Evolutionary conservation across 2,329 filamentous ascomycete species (phyloP).

Genomic region (Cercospora sp.): DNA sequence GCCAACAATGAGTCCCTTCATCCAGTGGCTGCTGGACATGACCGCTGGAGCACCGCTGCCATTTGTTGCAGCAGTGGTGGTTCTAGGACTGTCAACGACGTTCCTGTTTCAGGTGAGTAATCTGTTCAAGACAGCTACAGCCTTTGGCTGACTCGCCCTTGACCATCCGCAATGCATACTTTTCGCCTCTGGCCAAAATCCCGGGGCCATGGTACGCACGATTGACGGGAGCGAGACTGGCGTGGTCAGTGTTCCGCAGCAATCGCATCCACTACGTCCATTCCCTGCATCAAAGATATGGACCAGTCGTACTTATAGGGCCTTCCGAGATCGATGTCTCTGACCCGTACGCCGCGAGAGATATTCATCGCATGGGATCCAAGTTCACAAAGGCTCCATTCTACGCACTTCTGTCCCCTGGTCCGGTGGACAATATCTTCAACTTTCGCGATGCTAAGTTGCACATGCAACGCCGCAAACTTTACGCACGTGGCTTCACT

Average conservation of each 20-base stretch:
- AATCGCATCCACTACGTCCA: conserved; percentile 46
- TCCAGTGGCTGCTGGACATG: neutral
- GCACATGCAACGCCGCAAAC: neutral
- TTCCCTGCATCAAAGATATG: conserved; percentile 49
- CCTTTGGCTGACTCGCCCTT: neutral
- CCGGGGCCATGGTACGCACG: conserved; percentile 47
- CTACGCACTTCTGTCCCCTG: neutral
- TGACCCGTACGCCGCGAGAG: neutral
- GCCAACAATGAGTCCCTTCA: neutral
- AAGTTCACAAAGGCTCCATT: neutral
- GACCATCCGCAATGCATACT: neutral
- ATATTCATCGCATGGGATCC: neutral
- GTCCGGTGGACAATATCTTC: neutral
- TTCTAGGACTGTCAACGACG: neutral
- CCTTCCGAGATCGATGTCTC: neutral
- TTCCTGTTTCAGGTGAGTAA: neutral
- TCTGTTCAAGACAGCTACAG: neutral
- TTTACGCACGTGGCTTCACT: neutral
- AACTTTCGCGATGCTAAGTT: neutral
- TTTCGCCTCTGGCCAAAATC: conserved; percentile 26
- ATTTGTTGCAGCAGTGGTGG: conserved; percentile 9
- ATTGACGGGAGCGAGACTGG: conserved; percentile 50
- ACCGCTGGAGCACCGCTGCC: neutral
- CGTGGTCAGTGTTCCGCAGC: conserved; percentile 35
- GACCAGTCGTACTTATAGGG: conserved; percentile 49